Evolutionary conservation across 495 filamentous ascomycete genomes (phyloP).

Genomic region (Cladorrhinum samala): DNA sequence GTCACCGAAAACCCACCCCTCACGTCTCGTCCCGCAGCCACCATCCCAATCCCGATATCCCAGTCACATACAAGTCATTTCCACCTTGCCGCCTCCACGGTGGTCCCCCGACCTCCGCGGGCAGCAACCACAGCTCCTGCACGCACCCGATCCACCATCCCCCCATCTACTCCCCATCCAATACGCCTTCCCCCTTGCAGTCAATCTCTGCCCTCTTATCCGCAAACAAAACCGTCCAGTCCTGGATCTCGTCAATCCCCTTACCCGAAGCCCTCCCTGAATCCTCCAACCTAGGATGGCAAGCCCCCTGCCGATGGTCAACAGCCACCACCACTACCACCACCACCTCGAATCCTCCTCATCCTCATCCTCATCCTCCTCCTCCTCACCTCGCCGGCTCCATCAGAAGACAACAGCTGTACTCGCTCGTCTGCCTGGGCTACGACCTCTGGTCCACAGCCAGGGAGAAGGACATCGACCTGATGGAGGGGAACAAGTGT

Average conservation of each 20-base stretch:
- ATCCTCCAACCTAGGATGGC: not conserved
- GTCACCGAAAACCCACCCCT: not conserved
- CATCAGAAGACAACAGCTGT: not conserved
- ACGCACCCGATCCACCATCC: not conserved
- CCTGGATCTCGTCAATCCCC: not conserved
- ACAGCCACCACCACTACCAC: too few species aligned
- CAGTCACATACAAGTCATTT: not conserved
- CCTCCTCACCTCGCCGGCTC: not conserved
- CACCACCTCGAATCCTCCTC: too few species aligned
- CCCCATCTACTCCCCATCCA: not conserved
- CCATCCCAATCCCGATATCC: not conserved
- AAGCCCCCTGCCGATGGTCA: not conserved
- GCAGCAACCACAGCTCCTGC: too few species aligned
- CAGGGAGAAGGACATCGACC: not conserved
- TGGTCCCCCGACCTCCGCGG: too few species aligned
- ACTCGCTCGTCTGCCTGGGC: not conserved
- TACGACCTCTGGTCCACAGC: not conserved
- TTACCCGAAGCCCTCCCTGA: not conserved
- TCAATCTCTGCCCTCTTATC: not conserved
- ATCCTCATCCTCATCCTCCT: too few species aligned
- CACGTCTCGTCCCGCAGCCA: not conserved
- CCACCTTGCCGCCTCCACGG: not conserved
- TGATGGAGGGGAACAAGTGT: too few species aligned
- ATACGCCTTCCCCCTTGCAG: not conserved
- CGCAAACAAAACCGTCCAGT: not conserved